Base-by-base conservation (phyloP, 1,139 yeast species). In the Magnusiomyces sp. region DNA sequence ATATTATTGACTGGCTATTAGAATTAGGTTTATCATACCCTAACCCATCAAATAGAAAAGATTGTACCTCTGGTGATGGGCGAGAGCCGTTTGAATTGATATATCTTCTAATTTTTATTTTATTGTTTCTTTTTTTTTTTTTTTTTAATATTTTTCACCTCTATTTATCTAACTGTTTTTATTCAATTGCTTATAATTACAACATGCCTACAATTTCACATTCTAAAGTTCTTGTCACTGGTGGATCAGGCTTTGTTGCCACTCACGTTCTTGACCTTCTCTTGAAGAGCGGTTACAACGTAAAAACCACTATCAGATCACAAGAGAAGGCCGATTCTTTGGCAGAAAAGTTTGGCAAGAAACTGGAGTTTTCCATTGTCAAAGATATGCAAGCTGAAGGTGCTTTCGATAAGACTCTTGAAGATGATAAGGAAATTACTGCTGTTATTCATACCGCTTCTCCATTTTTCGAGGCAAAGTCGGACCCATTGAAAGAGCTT, bases 391-490 rank as follows among this genome's bases (percentile, higher is more conserved):
- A 69, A 7, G 66, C 63, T 2, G 68, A 65, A 3, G 70, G 68
- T 40, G 84, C 85, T 0, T 79, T 80, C 53, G 80, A 79, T 58
- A 64, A 68, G n/a, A 75, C 73, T 1, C 68, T 81, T 50, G 59
- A 71, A 54, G 63, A 63, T 1, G 72, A 77, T 57, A 71, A 77
- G 1, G 76, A 74, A 40, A 71, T 79, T 50, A 72, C 75, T 9
- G 72, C 70, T 44, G 79, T 81, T 46, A 59, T 80, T 36, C 88
- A 81, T 64, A 76, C 80, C 2, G 83, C 83, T 11, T 75, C 81
- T 19, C 82, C 83, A 2, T 71, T 75, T 57, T 69, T 70, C 45
- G 58, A 62, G 41, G 59, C 65, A 40, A 70, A 69, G 49, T 67
- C 68, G 34, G 75, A 74, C 39, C 76, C 73, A 19, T 65, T 70